Percentiles rank a stretch among this genome's conserved stretches.
These are phyloP conservation scores for Auricularia sp. DNA, from an alignment of 768 basidiomycete genomes.

Conservation along the genomic window DNA sequence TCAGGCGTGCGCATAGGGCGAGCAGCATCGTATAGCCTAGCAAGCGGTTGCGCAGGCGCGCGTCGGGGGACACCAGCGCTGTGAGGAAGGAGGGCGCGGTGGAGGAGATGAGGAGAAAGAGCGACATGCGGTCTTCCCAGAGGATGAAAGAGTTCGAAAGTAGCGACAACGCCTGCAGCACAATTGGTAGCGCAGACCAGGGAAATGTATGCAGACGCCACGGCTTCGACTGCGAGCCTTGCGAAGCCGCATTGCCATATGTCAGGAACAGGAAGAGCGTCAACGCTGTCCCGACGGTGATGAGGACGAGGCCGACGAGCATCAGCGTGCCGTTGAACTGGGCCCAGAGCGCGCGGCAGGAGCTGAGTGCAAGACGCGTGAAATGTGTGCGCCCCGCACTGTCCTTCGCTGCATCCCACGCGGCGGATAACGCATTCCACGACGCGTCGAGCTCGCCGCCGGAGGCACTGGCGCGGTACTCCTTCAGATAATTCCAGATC, in stretches of 20 bases:
- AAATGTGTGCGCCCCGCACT: constrained; percentile 32
- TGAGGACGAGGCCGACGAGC: constrained; percentile 54
- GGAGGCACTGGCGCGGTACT: constrained; percentile 61
- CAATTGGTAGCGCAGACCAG: constrained; percentile 34
- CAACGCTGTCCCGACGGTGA: constrained; percentile 46
- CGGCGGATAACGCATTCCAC: constrained; percentile 42
- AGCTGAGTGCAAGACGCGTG: constrained; percentile 49
- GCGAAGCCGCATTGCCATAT: too few species aligned
- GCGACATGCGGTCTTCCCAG: constrained; percentile 85
- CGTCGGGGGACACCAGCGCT: constrained; percentile 47
- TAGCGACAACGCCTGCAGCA: constrained; percentile 67
- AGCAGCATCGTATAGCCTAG: constrained; percentile 60
- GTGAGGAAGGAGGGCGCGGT: constrained; percentile 49
- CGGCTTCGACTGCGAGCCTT: not conserved
- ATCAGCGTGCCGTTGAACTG: constrained; percentile 82
- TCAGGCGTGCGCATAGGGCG: constrained; percentile 60
- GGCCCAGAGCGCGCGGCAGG: constrained; percentile 86
- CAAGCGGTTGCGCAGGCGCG: constrained; percentile 63
- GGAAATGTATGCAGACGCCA: not conserved
- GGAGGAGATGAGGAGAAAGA: constrained; percentile 62
- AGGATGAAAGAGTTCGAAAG: constrained; percentile 95
- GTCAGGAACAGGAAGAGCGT: constrained; percentile 43
- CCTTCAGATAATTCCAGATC: constrained; percentile 62
- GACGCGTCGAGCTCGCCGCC: constrained; percentile 65
- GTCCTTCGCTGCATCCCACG: constrained; percentile 31